These are phyloP conservation scores for Geosmithia morbida DNA, from an alignment of 2,329 filamentous ascomycete species.

Conservation along the genomic window DNA sequence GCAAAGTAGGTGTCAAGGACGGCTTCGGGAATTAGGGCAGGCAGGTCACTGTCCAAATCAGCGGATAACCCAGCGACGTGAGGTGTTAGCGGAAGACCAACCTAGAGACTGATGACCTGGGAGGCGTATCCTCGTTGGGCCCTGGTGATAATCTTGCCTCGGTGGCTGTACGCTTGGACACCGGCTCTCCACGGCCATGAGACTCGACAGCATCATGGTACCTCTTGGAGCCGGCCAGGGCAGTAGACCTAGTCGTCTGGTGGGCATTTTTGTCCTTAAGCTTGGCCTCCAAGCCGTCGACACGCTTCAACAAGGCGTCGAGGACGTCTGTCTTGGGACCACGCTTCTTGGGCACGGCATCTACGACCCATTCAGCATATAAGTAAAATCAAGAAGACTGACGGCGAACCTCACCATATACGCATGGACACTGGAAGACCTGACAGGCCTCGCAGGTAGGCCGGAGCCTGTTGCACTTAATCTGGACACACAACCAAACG, in stretches of 20 bases:
- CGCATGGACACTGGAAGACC: constrained; percentile 75
- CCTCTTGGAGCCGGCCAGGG: background rate
- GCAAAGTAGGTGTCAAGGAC: constrained; percentile 69
- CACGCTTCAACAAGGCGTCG: constrained; percentile 69
- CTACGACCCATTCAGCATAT: constrained; percentile 23
- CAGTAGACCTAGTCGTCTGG: constrained; percentile 10
- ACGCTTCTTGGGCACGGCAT: constrained; percentile 79
- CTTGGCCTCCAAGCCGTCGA: constrained; percentile 71
- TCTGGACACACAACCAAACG: constrained; percentile 33
- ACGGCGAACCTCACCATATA: constrained; percentile 53
- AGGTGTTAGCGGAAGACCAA: background rate
- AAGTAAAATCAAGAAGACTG: background rate
- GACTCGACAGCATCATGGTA: background rate
- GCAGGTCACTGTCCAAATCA: constrained; percentile 22
- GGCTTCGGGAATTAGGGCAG: constrained; percentile 37
- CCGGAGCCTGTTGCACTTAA: constrained; percentile 79
- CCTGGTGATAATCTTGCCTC: constrained; percentile 8
- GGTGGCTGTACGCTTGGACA: constrained; percentile 22
- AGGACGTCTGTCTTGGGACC: constrained; percentile 83
- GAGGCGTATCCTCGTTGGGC: constrained; percentile 11
- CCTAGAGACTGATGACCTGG: background rate
- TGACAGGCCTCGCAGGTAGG: constrained; percentile 82
- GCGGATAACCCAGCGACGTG: background rate
- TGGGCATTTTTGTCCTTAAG: constrained; percentile 52
- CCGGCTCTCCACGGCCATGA: constrained; percentile 19